Evolutionary conservation across 306 rosid species (phyloP), one percentile per base, ranked within the genome.

Genomic region (Gastrolobium villosum): DNA sequence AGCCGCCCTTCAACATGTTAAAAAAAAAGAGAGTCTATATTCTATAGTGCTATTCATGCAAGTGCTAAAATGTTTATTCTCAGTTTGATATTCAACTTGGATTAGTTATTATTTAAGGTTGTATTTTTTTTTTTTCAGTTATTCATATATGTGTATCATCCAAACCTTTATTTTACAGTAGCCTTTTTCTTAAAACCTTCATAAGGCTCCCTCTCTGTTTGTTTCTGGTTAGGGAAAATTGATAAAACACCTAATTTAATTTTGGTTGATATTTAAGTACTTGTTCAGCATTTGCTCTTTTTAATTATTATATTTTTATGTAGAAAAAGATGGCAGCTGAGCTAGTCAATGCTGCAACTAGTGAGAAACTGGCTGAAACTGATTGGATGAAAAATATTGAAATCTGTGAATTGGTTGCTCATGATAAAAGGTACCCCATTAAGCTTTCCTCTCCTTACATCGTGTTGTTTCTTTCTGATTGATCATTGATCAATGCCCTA

Each of bases 381-480:
- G 97, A 93, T 80, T 93, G 98, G 98, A 73, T 40, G 14, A 91
- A 91, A 81, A 93, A 91, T 77, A 93, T 93, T 83, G 86, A 88
- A 79, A 89, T 93, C 30, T 91, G 97, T 74, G 98, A 93, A 86
- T 84, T 91, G 78, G 93, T 93, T 40, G 94, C 93, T 56, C 82
- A 39, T 65, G 97, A 93, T 88, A 89, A 81, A 41, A 91, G 97
- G 98, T 93, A 83, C 30, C 26, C 15, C 34, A 5, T 10, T 56
- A 68, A 35, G 74, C 55, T 65, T 30, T 79, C 35, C 6, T 10
- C 65, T 35, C 4, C 37, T 39, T 48, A 44, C 7, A 35, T 5
- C 53, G 50, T 70, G 44, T 41, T 46, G 49, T 62, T 74, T 46
- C 77, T 70, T 78, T 79, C 56, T 65, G 11, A 14, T 72, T 59